Base-by-base conservation (phyloP, 1,139 yeast genomes). In the Debaryomyces robertsiae region DNA sequence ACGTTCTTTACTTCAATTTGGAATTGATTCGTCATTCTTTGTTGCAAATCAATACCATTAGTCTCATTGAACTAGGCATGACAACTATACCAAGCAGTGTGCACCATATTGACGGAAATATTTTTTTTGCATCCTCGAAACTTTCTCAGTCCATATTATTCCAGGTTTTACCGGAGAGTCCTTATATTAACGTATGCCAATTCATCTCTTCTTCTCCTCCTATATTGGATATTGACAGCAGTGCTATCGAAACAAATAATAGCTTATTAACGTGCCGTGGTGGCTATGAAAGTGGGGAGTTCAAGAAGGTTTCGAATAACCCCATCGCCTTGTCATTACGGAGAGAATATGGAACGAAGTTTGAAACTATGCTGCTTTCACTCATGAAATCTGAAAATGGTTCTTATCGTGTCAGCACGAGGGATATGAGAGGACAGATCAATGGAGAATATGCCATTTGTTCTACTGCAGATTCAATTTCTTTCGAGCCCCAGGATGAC, bases 231-330 rank as follows among this genome's bases (percentile, higher is more conserved):
- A 45, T 69, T 10, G 52, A 53, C 15, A 29, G 47, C 3, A 30
- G 33, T 6, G 15, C 19, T 4, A 38, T 38, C 2, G 41, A 40
- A 2, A 40, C 41, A 16, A 13, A 22, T 4, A 30, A 41, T 2
- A 50, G 50, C n/a, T 14, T 69, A 7, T 50, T 60, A 19, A 45
- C 63, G 3, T 64, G 72, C 39, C 73, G 65, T 43, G 76, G 77
- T 17, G 72, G 75, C 2, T 61, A 64, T 44, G 60, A 63, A 16
- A 61, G 67, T 30, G 70, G 75, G 6, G 75, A 71, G 40, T 47
- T 64, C 29, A 48, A 58, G 36, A 57, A 50, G 33, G 5, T 47
- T 10, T 41, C 22, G 15, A 29, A 22, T 16, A 14, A 27, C 3
- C n/a, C 25, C 6, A 27, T 23, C 10, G 16, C 30, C 9, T 32